Evolutionary conservation across 2,329 filamentous ascomycete genomes (phyloP).

Genomic region (Aspergillus versicolor): DNA sequence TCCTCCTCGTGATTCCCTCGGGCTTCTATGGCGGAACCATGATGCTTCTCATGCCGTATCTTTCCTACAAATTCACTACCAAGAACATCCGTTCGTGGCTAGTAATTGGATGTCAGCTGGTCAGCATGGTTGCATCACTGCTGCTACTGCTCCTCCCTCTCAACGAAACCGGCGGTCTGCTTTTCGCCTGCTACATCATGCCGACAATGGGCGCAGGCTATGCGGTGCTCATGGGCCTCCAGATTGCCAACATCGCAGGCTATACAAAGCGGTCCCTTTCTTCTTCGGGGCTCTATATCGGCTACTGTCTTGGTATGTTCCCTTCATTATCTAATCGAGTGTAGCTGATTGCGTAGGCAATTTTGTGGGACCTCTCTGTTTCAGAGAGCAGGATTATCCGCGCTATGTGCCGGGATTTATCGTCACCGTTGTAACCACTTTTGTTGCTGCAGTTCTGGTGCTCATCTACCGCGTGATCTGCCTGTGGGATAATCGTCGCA

Average conservation of each 20-base stretch:
- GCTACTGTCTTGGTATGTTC: conserved; percentile 49
- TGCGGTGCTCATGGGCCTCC: conserved; percentile 51
- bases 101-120: conserved; percentile 40
- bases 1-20: conserved; percentile 44
- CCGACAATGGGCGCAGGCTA: conserved; percentile 49
- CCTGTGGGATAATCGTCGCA: conserved; percentile 44
- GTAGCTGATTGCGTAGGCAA: conserved; percentile 30
- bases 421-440: conserved; percentile 37
- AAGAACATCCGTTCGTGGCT: conserved; percentile 36
- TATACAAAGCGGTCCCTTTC: conserved; percentile 53
- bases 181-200: conserved; percentile 53
- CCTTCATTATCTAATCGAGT: not conserved
- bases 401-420: conserved; percentile 43
- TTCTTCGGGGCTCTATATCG: conserved; percentile 52
- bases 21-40: conserved; percentile 41
- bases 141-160: conserved; percentile 48
- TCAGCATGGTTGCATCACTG: conserved; percentile 43
- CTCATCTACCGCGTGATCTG: conserved; percentile 48
- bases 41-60: conserved; percentile 40
- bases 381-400: conserved; percentile 43
- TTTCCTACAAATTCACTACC: conserved; percentile 38
- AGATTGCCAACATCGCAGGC: conserved; percentile 53
- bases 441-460: conserved; percentile 35
- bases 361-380: conserved; percentile 47
- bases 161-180: conserved; percentile 42